phyloP scores from a whole-genome alignment of 139 green algal species.

The Picochlorum sp. region DNA sequence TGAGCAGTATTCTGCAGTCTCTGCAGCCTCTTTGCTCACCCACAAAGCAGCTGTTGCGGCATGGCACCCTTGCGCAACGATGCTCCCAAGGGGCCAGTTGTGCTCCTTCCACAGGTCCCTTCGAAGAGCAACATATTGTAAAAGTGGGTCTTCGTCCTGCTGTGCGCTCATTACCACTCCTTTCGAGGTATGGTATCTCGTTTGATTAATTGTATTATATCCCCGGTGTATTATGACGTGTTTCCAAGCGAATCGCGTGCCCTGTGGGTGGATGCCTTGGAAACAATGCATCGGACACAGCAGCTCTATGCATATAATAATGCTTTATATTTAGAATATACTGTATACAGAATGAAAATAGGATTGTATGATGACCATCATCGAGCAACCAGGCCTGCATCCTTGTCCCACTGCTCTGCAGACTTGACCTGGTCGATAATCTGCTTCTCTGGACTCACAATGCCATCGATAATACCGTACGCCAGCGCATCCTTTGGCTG shows the following conservation, averaged over 20 bases:
- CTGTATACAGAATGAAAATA: no score
- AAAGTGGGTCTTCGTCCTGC: slow-evolving; percentile 20
- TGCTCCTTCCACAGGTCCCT: slow-evolving; percentile 73
- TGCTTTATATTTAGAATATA: no score
- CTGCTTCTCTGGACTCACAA: slow-evolving; percentile 60
- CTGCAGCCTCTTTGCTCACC: slow-evolving; percentile 35
- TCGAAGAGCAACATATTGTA: slow-evolving; percentile 90
- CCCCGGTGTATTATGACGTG: no score
- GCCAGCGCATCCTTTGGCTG: slow-evolving; percentile 75
- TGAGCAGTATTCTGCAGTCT: slow-evolving; percentile 57
- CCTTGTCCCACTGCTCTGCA: slow-evolving; percentile 50
- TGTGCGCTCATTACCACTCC: background rate
- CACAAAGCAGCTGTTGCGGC: slow-evolving; percentile 79
- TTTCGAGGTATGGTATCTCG: background rate
- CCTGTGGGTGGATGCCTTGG: no score
- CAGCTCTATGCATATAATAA: no score
- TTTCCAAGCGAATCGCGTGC: no score
- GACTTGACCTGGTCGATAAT: slow-evolving; percentile 55
- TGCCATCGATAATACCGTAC: slow-evolving; percentile 87
- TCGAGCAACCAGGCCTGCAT: slow-evolving; percentile 49
- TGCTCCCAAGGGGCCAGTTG: slow-evolving; percentile 82
- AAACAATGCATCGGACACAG: no score
- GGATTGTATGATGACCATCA: slow-evolving; percentile 7
- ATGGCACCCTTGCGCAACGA: slow-evolving; percentile 90
- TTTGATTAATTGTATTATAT: no score